phyloP scores from a whole-genome alignment of 2,329 filamentous ascomycete species.

The Claviceps maximensis region DNA sequence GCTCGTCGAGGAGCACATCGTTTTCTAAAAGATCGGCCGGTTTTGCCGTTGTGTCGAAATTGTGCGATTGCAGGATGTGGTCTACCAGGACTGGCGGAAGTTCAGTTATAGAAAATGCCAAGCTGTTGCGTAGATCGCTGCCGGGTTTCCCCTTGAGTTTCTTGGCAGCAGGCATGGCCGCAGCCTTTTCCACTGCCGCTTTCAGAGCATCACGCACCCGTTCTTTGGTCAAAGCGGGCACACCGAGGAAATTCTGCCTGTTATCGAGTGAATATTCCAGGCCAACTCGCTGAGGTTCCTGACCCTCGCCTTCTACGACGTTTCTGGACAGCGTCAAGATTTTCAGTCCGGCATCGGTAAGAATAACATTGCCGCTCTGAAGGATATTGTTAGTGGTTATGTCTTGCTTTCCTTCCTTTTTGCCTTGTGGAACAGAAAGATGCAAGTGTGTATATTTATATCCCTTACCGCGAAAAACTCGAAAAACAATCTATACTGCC shows the following conservation, averaged over 20 bases:
- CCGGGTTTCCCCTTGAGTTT: slow-evolving; percentile 61
- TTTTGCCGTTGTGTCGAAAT: slow-evolving; percentile 55
- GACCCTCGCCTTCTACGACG: slow-evolving; percentile 68
- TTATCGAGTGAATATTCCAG: slow-evolving; percentile 67
- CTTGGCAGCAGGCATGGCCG: slow-evolving; percentile 35
- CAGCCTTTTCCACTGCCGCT: slow-evolving; percentile 47
- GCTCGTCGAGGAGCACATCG: slow-evolving; percentile 47
- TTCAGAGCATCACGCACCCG: slow-evolving; percentile 57
- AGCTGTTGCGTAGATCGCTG: slow-evolving; percentile 63
- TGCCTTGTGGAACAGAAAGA: too few species aligned
- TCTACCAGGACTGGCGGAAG: slow-evolving; percentile 80
- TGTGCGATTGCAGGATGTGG: slow-evolving; percentile 59
- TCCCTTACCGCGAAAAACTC: slow-evolving; percentile 70
- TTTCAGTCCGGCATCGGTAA: slow-evolving; percentile 74
- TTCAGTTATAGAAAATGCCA: slow-evolving; percentile 77
- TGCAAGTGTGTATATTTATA: too few species aligned
- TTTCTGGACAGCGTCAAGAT: slow-evolving; percentile 71
- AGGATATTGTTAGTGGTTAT: neutral
- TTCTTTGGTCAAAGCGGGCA: slow-evolving; percentile 62
- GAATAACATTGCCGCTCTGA: slow-evolving; percentile 74
- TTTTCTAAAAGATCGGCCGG: slow-evolving; percentile 58
- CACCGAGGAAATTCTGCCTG: slow-evolving; percentile 68
- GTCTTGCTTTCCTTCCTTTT: neutral
- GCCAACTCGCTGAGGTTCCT: slow-evolving; percentile 69
- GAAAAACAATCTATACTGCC: slow-evolving; percentile 71